Evolutionary conservation across 805 yeast genomes (phyloP), one percentile per base, ranked within the genome.

Genomic region (Clavispora vitiphila): DNA sequence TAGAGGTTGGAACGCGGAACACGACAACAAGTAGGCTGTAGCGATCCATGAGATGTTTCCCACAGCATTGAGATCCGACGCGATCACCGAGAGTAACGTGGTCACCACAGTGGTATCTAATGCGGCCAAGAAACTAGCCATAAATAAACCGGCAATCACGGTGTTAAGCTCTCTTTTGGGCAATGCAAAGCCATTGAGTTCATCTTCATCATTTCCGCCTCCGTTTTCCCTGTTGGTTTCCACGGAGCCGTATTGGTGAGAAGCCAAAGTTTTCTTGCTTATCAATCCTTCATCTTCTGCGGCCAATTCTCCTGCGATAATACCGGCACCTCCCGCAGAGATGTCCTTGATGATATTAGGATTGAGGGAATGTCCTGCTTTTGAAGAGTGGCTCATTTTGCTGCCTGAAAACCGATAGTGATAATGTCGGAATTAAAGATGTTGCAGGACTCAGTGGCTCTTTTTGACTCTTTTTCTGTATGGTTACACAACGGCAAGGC

Each of bases 1-100:
- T 18, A 83, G 60, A 2, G 90, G 90, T 58, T 83, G 90, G 55
- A 81, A 80, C 2, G 86, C 83, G 0, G 89, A 79, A 34, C 82
- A 76, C 1, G 88, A 77, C 34, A 83, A 62, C 34, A 83, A 61
- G 51, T 83, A 83, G 0, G 86, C 75, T 0, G 87, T 80, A 2
- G 86, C 89, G 19, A 83, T 80, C 87, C 88, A 83, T 12, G 87
- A 74, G 21, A 82, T 71, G 47, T 75, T 75, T 3, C 80, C 78
- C 34, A 82, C 65, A 0, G 80, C 81, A 48, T 81, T 65, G 53
- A 83, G 73, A 50, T 83, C 88, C 1, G 86, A 78, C 1, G 88
- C 86, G 41, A 83, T 82, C 22, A 75, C 74, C 2, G 85, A 69
- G 51, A 82, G 62, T 21, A 82, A 61, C 1, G 89, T 82, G 0